A percentile compares a stretch with the other conserved stretches of the same genome.
phyloP scores from a whole-genome alignment of 2,329 filamentous ascomycete genomes.

The Penicillium decumbens region DNA sequence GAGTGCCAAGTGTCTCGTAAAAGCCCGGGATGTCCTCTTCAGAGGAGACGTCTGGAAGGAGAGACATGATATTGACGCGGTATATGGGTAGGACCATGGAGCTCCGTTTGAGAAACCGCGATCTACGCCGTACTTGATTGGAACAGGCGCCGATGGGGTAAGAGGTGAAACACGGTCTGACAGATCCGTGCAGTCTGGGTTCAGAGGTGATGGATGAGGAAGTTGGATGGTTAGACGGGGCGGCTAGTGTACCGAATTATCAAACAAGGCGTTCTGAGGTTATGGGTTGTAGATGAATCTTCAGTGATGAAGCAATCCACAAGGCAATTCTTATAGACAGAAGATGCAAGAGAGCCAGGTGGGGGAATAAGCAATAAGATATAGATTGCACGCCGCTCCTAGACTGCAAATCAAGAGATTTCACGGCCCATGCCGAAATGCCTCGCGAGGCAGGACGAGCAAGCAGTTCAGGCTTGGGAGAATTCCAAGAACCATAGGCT shows the following conservation, averaged over 20 bases:
- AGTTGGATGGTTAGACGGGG: constrained; percentile 1
- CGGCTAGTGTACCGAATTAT: neutral
- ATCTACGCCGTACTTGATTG: constrained; percentile 15
- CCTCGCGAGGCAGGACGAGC: constrained; percentile 34
- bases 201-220: constrained; percentile 10
- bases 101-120: constrained; percentile 8
- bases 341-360: constrained; percentile 6
- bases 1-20: constrained; percentile 25
- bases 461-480: constrained; percentile 20
- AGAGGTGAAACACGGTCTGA: constrained; percentile 25
- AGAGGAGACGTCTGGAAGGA: constrained; percentile 20
- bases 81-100: constrained; percentile 26
- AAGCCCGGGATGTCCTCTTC: constrained; percentile 28
- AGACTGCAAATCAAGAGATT: constrained; percentile 25
- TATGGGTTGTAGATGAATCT: neutral
- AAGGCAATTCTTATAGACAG: constrained; percentile 19
- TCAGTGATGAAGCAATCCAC: neutral
- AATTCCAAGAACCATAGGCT: constrained; percentile 28
- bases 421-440: constrained; percentile 26
- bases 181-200: constrained; percentile 14
- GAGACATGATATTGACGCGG: constrained; percentile 27
- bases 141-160: constrained; percentile 17
- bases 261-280: neutral
- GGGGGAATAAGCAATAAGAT: constrained; percentile 17
- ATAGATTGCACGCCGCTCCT: constrained; percentile 23